phyloP scores from a whole-genome alignment of 257 asterid genomes.

The Agastache rugosa region DNA sequence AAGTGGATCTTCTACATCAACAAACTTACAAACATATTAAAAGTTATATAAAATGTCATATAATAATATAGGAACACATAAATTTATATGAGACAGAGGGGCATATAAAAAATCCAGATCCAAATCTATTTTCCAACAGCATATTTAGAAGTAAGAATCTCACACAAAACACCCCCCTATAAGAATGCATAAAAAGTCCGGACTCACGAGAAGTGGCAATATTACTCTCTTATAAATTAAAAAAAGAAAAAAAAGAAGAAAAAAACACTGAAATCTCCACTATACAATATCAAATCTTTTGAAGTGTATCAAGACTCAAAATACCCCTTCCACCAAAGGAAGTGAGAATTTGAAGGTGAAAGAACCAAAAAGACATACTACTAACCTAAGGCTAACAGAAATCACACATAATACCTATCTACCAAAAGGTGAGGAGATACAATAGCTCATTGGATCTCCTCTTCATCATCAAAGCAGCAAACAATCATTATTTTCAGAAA shows the following conservation, averaged over 20 bases:
- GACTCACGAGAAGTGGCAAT: background rate
- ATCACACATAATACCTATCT: constrained; percentile 39
- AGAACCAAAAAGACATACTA: background rate
- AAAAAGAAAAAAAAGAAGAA: background rate
- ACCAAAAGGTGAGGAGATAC: constrained; percentile 12
- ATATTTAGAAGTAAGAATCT: too few species aligned
- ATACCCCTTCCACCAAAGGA: constrained; percentile 29
- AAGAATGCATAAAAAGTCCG: too few species aligned
- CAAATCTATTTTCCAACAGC: too few species aligned
- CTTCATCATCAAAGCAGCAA: constrained; percentile 31
- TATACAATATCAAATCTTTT: constrained; percentile 37
- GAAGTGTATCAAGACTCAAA: constrained; percentile 21
- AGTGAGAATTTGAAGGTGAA: constrained; percentile 27
- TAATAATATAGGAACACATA: too few species aligned
- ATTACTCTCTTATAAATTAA: background rate
- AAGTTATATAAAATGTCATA: too few species aligned
- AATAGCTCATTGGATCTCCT: background rate
- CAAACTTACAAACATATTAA: too few species aligned
- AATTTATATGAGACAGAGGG: too few species aligned
- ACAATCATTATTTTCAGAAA: constrained; percentile 24
- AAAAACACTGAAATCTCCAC: constrained; percentile 7
- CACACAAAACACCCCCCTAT: too few species aligned
- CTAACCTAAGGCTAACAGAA: constrained; percentile 41
- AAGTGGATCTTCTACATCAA: too few species aligned
- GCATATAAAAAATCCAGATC: too few species aligned